A percentile compares a stretch with the other conserved stretches of the same genome.
Conservation (phyloP, 2,329 filamentous ascomycete genomes). For the Cladophialophora exuberans region DNA sequence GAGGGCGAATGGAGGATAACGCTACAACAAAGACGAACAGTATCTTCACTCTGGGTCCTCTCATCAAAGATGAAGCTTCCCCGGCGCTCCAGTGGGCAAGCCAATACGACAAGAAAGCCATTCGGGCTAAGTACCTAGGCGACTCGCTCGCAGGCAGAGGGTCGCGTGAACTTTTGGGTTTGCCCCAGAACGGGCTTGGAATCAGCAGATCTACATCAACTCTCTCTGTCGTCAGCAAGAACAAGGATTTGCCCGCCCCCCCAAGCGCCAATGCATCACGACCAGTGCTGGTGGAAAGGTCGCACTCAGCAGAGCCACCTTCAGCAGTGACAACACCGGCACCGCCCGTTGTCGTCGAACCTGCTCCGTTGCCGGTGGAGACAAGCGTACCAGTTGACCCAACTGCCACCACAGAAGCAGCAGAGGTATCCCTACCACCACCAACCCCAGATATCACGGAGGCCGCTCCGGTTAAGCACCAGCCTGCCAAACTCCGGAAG, state of each 20-base stretch:
- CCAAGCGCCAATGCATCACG: constrained; percentile 16
- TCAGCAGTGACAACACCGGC: not conserved
- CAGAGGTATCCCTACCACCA: constrained; percentile 40
- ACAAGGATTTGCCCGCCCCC: constrained; percentile 30
- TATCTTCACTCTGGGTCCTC: constrained; percentile 82
- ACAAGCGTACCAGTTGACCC: constrained; percentile 34
- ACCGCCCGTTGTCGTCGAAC: constrained; percentile 12
- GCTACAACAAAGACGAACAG: constrained; percentile 78
- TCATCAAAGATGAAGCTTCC: constrained; percentile 82
- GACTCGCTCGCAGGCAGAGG: constrained; percentile 74
- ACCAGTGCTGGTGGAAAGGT: constrained; percentile 19
- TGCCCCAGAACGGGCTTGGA: constrained; percentile 41
- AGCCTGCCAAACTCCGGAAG: constrained; percentile 27
- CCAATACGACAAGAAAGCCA: constrained; percentile 88
- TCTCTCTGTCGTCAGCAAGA: constrained; percentile 28
- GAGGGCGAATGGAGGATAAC: constrained; percentile 56
- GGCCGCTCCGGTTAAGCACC: constrained; percentile 11
- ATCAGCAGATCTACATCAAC: constrained; percentile 31
- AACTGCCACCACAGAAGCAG: constrained; percentile 37
- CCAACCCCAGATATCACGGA: constrained; percentile 22
- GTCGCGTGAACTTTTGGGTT: constrained; percentile 49
- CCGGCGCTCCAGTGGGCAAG: constrained; percentile 96
- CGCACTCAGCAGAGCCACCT: constrained; percentile 20
- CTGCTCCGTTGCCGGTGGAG: constrained; percentile 34
- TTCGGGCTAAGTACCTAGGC: constrained; percentile 82